A percentile compares a stretch with the other conserved stretches of the same genome.
phyloP scores from a whole-genome alignment of 345 rosid species.

The Acer negundo region DNA sequence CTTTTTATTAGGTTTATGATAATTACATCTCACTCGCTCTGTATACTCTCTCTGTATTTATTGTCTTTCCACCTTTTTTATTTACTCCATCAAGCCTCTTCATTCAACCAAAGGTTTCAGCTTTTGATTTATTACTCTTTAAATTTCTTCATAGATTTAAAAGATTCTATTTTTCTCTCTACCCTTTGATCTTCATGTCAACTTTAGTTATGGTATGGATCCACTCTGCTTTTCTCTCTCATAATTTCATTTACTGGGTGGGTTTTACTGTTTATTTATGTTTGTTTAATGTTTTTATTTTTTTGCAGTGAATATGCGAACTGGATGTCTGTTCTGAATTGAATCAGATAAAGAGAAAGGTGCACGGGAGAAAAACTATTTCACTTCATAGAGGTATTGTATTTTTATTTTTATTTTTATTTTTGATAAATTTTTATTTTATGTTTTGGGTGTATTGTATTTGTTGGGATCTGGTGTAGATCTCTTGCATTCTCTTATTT shows the following conservation, averaged over 20 bases:
- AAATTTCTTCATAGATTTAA: not conserved
- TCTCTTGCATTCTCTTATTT: conserved; percentile 32
- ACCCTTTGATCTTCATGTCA: not conserved
- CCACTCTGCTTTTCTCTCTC: not conserved
- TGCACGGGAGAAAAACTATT: not conserved
- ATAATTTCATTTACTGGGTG: not conserved
- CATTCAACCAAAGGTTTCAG: not conserved
- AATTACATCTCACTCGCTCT: conserved; percentile 31
- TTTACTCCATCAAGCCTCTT: conserved; percentile 3
- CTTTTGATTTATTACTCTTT: conserved; percentile 4
- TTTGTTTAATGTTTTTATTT: conserved; percentile 1
- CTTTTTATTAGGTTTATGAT: conserved; percentile 25
- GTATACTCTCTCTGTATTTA: not conserved
- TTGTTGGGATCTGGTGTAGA: conserved; percentile 43
- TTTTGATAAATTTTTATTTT: not conserved
- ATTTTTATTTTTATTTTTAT: conserved; percentile 5
- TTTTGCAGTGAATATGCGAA: conserved; percentile 23
- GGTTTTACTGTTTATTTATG: not conserved
- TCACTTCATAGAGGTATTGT: conserved; percentile 22
- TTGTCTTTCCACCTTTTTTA: conserved; percentile 8
- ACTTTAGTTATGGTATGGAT: not conserved
- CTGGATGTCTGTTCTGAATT: conserved; percentile 18
- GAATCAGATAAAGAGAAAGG: conserved; percentile 11
- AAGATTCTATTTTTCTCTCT: not conserved
- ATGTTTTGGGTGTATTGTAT: conserved; percentile 7